Evolutionary conservation across 2,329 filamentous ascomycete species (phyloP).

Genomic region (Fusarium ramigenum): DNA sequence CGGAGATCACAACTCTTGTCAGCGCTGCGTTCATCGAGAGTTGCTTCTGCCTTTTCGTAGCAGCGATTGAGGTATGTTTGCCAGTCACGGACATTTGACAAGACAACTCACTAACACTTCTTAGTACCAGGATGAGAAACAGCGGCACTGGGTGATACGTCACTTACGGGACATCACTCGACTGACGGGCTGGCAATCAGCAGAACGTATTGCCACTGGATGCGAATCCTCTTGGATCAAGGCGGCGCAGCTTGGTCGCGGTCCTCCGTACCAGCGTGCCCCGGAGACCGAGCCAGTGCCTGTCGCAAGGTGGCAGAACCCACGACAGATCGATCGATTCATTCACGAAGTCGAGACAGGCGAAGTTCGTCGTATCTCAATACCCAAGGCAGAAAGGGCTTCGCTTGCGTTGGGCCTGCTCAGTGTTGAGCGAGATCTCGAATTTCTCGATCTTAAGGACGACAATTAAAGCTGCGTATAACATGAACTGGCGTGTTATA

Average conservation of each 20-base stretch:
- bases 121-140: slow-evolving; percentile 75
- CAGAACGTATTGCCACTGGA: slow-evolving; percentile 80
- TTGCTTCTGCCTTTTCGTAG: slow-evolving; percentile 85
- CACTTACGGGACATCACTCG: slow-evolving; percentile 79
- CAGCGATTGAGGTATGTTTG: slow-evolving; percentile 73
- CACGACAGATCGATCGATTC: slow-evolving; percentile 60
- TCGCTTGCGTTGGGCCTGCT: slow-evolving; percentile 83
- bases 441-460: slow-evolving; percentile 66
- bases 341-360: slow-evolving; percentile 58
- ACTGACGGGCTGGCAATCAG: slow-evolving; percentile 88
- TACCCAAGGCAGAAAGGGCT: slow-evolving; percentile 70
- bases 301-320: slow-evolving; percentile 58
- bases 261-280: slow-evolving; percentile 74
- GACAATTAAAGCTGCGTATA: slow-evolving; percentile 26
- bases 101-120: slow-evolving; percentile 24
- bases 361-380: slow-evolving; percentile 60
- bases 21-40: slow-evolving; percentile 86
- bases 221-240: slow-evolving; percentile 88
- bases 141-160: slow-evolving; percentile 81
- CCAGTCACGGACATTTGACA: neutral
- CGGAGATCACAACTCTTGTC: slow-evolving; percentile 77
- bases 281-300: slow-evolving; percentile 48
- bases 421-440: slow-evolving; percentile 79
- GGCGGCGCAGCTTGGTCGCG: slow-evolving; percentile 75
- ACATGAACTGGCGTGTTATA: neutral